phyloP scores from a whole-genome alignment of 2,329 filamentous ascomycete species.

The Graphium sp. region DNA sequence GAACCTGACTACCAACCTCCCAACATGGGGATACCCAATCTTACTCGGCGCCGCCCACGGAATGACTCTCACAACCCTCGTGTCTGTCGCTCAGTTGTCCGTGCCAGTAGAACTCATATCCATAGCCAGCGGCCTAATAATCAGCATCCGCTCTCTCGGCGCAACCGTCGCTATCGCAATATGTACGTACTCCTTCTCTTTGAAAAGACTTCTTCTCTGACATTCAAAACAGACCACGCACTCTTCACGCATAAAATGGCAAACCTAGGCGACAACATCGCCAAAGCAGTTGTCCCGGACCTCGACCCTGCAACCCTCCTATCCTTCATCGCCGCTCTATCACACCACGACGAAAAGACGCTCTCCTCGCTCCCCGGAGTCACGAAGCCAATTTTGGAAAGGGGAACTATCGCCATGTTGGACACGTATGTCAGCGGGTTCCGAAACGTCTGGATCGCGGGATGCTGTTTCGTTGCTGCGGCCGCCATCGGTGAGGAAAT shows the following conservation, averaged over 20 bases:
- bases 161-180: conserved; percentile 19
- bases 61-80: conserved; percentile 15
- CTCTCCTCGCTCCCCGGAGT: conserved; percentile 12
- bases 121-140: conserved; percentile 18
- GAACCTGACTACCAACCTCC: conserved; percentile 7
- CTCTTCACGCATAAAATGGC: conserved; percentile 13
- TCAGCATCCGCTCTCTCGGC: conserved; percentile 18
- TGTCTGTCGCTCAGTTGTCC: conserved; percentile 19
- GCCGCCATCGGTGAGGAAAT: conserved; percentile 11
- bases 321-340: conserved; percentile 12
- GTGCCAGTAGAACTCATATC: conserved; percentile 19
- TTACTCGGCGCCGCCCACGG: conserved; percentile 17
- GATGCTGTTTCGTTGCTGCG: conserved; percentile 11
- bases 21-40: conserved; percentile 18
- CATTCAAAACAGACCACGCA: conserved; percentile 9
- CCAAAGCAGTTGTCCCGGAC: conserved; percentile 13
- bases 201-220: neutral
- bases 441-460: conserved; percentile 15
- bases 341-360: conserved; percentile 9
- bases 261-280: conserved; percentile 14
- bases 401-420: conserved; percentile 9
- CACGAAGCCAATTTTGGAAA: conserved; percentile 12
- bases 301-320: conserved; percentile 9
- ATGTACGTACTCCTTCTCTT: conserved; percentile 5
- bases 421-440: conserved; percentile 14